Conservation (phyloP, 169 alveolate species). For the Theileria orientalis region DNA sequence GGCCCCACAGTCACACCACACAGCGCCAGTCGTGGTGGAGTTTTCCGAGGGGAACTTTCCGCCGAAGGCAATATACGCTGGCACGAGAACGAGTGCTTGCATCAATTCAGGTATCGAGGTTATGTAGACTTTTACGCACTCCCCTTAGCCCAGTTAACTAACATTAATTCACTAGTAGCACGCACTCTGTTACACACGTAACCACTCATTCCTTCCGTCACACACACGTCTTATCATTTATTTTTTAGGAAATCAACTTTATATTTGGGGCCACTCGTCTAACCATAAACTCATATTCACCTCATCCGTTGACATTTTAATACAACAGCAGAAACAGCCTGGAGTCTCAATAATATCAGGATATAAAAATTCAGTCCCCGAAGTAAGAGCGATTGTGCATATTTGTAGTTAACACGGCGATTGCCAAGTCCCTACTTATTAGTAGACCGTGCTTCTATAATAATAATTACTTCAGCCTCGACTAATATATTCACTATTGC, state of each 20-base stretch:
- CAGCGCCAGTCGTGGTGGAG: conserved; percentile 51
- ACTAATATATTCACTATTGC: conserved; percentile 70
- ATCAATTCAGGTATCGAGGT: conserved; percentile 44
- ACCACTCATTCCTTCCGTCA: too few relatives aligned
- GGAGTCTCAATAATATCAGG: conserved; percentile 83
- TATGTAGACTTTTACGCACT: too few relatives aligned
- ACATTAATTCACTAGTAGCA: too few relatives aligned
- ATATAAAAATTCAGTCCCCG: conserved; percentile 62
- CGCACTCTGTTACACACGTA: too few relatives aligned
- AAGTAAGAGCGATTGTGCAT: too few relatives aligned
- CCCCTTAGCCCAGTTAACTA: too few relatives aligned
- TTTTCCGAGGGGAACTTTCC: conserved; percentile 63
- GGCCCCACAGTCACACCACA: conserved; percentile 67
- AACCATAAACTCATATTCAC: conserved; percentile 81
- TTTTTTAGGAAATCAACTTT: conserved; percentile 70
- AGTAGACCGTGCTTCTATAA: too few relatives aligned
- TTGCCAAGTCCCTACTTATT: too few relatives aligned
- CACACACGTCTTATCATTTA: background rate
- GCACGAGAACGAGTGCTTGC: conserved; percentile 82
- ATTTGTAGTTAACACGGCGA: too few relatives aligned
- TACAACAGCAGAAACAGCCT: conserved; percentile 77
- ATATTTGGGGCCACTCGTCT: conserved; percentile 86
- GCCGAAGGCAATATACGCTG: conserved; percentile 69
- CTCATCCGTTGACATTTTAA: conserved; percentile 70
- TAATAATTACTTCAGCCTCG: conserved; percentile 68